A percentile compares a stretch with the other conserved stretches of the same genome.
These are phyloP conservation scores for Tripterygium wilfordii DNA, from an alignment of 177 flowering plant species.

Conservation along the genomic window DNA sequence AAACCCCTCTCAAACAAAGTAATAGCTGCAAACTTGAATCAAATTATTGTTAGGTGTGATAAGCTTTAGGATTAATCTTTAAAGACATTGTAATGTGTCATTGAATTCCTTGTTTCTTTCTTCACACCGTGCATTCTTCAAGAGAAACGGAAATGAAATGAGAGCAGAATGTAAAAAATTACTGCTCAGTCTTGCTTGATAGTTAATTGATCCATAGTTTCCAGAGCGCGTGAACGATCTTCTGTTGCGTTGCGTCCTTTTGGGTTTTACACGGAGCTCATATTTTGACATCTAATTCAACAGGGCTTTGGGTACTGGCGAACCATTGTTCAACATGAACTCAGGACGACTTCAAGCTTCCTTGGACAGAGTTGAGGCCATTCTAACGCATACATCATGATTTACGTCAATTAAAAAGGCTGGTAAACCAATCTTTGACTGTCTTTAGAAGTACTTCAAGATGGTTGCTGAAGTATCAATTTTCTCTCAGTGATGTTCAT, in stretches of 20 bases:
- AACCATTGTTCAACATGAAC: constrained; percentile 74
- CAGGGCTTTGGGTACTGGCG: constrained; percentile 80
- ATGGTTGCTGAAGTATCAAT: too few species aligned
- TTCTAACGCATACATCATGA: constrained; percentile 34
- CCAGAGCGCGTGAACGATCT: too few species aligned
- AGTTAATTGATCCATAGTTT: not conserved
- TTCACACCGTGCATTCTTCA: too few species aligned
- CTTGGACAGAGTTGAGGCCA: constrained; percentile 80
- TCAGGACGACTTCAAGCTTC: constrained; percentile 83
- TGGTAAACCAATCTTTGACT: too few species aligned
- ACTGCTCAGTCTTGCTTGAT: too few species aligned
- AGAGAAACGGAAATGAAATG: too few species aligned
- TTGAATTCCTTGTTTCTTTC: not conserved
- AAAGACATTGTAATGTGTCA: too few species aligned
- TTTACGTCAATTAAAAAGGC: not conserved
- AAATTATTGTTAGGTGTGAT: not conserved
- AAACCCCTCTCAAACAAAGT: not conserved
- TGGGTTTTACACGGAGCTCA: too few species aligned
- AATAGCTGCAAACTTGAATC: not conserved
- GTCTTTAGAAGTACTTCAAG: too few species aligned
- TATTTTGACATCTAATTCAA: constrained; percentile 4
- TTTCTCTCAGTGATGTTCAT: too few species aligned
- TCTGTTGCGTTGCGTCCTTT: too few species aligned
- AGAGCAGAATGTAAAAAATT: too few species aligned
- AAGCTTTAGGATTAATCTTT: not conserved